Percentiles rank a stretch among this genome's conserved stretches.
These are phyloP conservation scores for Chaetomiaceae sp. DNA, from an alignment of 2,329 filamentous ascomycete genomes.

Conservation along the genomic window DNA sequence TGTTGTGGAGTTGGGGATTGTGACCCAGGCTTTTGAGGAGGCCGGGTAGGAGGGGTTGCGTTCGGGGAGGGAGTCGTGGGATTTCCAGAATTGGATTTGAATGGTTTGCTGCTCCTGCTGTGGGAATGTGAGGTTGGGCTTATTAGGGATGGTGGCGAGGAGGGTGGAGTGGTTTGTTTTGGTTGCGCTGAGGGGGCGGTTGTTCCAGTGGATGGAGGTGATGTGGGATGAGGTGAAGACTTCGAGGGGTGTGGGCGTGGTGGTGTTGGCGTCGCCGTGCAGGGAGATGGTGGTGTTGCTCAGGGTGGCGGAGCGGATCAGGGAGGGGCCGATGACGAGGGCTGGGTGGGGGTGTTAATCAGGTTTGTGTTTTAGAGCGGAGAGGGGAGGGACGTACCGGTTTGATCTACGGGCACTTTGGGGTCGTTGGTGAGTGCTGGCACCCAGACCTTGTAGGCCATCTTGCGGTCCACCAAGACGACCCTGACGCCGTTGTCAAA, in stretches of 20 bases:
- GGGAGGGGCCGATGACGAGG: slow-evolving; percentile 2
- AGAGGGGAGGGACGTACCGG: not conserved
- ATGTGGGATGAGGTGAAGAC: slow-evolving; percentile 3
- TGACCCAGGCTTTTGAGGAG: not conserved
- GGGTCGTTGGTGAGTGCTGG: slow-evolving; percentile 6
- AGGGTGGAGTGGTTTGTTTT: slow-evolving; percentile 5
- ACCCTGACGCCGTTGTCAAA: slow-evolving; percentile 5
- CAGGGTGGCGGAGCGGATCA: slow-evolving; percentile 3
- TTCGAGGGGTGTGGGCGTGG: not conserved
- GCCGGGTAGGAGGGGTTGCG: not conserved
- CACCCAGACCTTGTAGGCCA: slow-evolving; percentile 3
- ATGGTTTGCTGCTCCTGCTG: not conserved
- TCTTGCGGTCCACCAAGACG: slow-evolving; percentile 1
- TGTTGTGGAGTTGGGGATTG: not conserved
- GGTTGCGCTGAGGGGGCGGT: not conserved
- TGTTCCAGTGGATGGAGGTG: slow-evolving; percentile 5
- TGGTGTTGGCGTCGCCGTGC: slow-evolving; percentile 1
- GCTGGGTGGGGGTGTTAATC: not conserved
- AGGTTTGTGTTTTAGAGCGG: no score
- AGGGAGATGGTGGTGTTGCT: slow-evolving; percentile 1
- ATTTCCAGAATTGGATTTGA: slow-evolving; percentile 5
- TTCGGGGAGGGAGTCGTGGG: slow-evolving; percentile 4
- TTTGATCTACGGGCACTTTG: slow-evolving; percentile 1
- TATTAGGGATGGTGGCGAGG: slow-evolving; percentile 2
- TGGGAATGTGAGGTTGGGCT: not conserved